Evolutionary conservation across 2,329 filamentous ascomycete species (phyloP).

Genomic region (Lanzia echinophila): DNA sequence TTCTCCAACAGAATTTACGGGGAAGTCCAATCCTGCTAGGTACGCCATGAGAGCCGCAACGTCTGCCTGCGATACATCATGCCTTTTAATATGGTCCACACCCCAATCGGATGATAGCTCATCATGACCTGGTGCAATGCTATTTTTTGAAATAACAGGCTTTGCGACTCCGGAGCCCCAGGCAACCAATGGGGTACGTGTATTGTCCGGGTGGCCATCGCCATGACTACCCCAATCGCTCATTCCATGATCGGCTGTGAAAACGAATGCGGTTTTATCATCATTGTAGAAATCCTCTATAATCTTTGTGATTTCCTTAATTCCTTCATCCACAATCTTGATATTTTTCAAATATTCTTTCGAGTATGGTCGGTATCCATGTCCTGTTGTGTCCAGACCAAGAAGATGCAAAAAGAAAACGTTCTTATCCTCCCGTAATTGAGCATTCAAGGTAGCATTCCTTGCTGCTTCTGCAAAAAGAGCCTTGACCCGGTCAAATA

Average conservation of each 20-base stretch:
- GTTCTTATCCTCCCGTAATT: slow-evolving; percentile 73
- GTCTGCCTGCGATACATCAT: slow-evolving; percentile 92
- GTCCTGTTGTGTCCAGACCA: slow-evolving; percentile 85
- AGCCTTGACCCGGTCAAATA: slow-evolving; percentile 87
- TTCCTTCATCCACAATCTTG: slow-evolving; percentile 85
- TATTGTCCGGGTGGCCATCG: slow-evolving; percentile 95
- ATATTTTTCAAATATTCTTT: slow-evolving; percentile 94
- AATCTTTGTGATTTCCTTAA: slow-evolving; percentile 73
- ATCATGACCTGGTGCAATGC: slow-evolving; percentile 72
- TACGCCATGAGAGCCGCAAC: slow-evolving; percentile 95
- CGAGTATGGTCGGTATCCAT: slow-evolving; percentile 82
- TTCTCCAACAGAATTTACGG: slow-evolving; percentile 93
- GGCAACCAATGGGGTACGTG: slow-evolving; percentile 81
- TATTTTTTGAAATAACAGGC: slow-evolving; percentile 52
- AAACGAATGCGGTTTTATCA: slow-evolving; percentile 85
- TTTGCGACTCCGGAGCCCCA: slow-evolving; percentile 90
- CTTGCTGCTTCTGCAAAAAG: slow-evolving; percentile 74
- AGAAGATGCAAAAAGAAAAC: slow-evolving; percentile 95
- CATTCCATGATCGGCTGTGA: slow-evolving; percentile 98
- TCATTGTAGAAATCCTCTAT: slow-evolving; percentile 82
- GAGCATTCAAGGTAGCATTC: slow-evolving; percentile 67
- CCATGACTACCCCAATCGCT: slow-evolving; percentile 99
- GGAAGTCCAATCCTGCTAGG: slow-evolving; percentile 78
- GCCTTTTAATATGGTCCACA: slow-evolving; percentile 69
- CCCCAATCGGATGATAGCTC: slow-evolving; percentile 89